Percentiles rank a stretch among this genome's conserved stretches.
These are phyloP conservation scores for Royoungia palumana DNA, from an alignment of 768 basidiomycete species.

Conservation along the genomic window DNA sequence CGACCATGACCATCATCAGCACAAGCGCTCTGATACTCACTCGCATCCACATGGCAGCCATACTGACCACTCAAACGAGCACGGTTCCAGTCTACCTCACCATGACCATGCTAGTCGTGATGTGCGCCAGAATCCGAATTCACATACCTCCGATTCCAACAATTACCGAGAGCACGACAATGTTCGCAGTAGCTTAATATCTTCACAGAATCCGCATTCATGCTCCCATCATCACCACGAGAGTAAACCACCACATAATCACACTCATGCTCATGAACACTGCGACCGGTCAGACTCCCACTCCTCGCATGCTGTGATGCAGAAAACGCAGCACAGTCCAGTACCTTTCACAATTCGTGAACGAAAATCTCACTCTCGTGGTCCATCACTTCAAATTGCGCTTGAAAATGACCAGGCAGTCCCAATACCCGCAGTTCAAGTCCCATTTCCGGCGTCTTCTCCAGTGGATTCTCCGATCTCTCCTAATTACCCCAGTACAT, in stretches of 20 bases:
- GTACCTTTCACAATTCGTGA: slow-evolving; percentile 22
- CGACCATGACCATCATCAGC: slow-evolving; percentile 18
- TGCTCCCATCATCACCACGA: slow-evolving; percentile 24
- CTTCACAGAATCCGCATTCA: slow-evolving; percentile 25
- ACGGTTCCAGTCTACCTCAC: slow-evolving; percentile 14
- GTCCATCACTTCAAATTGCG: slow-evolving; percentile 40
- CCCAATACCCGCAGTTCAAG: slow-evolving; percentile 16
- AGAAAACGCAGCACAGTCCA: slow-evolving; percentile 5
- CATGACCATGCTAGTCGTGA: slow-evolving; percentile 19
- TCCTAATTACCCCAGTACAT: slow-evolving; percentile 53
- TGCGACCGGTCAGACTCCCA: slow-evolving; percentile 18
- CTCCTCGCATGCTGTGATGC: slow-evolving; percentile 9
- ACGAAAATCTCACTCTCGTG: slow-evolving; percentile 38
- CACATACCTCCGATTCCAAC: slow-evolving; percentile 8
- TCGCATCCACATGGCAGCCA: slow-evolving; percentile 33
- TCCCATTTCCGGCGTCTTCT: slow-evolving; percentile 27
- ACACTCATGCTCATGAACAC: slow-evolving; percentile 30
- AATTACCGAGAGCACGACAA: slow-evolving; percentile 8
- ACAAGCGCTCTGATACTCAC: slow-evolving; percentile 36
- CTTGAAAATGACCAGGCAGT: slow-evolving; percentile 20
- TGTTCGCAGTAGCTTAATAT: slow-evolving; percentile 11
- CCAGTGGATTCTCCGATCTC: slow-evolving; percentile 54
- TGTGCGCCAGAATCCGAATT: slow-evolving; percentile 16
- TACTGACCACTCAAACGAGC: slow-evolving; percentile 19
- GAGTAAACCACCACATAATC: slow-evolving; percentile 22